phyloP scores from a whole-genome alignment of 2,329 filamentous ascomycete genomes.

The Cryphonectria nitschkei region DNA sequence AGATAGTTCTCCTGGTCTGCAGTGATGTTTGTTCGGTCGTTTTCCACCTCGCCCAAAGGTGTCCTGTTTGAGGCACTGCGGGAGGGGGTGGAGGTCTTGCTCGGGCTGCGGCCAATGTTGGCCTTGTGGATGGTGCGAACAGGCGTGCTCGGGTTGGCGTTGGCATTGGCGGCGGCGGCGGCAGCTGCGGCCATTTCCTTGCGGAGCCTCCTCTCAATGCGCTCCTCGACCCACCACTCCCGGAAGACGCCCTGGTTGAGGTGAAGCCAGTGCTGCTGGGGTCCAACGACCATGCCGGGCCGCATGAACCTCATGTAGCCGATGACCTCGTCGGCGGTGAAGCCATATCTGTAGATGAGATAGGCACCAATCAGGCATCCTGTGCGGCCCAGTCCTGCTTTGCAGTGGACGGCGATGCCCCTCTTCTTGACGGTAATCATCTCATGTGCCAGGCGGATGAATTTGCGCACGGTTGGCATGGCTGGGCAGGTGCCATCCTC shows the following conservation, averaged over 20 bases:
- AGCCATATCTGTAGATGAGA: slow-evolving; percentile 94
- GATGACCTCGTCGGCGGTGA: slow-evolving; percentile 96
- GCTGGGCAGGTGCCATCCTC: slow-evolving; percentile 96
- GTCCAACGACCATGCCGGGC: slow-evolving; percentile 97
- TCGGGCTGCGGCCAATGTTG: slow-evolving; percentile 60
- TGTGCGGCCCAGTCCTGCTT: slow-evolving; percentile 92
- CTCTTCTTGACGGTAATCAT: slow-evolving; percentile 90
- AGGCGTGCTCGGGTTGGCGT: slow-evolving; percentile 58
- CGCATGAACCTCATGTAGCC: slow-evolving; percentile 99
- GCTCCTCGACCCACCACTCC: slow-evolving; percentile 97
- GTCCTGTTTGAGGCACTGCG: slow-evolving; percentile 74
- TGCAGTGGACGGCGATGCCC: slow-evolving; percentile 97
- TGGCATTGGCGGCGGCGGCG: slow-evolving; percentile 42
- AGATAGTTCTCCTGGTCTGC: slow-evolving; percentile 86
- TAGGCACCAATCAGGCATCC: slow-evolving; percentile 97
- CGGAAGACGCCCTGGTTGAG: slow-evolving; percentile 95
- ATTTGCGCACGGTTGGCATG: slow-evolving; percentile 85
- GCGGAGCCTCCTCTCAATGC: slow-evolving; percentile 69
- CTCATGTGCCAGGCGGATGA: slow-evolving; percentile 92
- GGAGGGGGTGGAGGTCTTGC: slow-evolving; percentile 81
- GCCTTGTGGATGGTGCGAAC: slow-evolving; percentile 65
- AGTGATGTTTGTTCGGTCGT: slow-evolving; percentile 67
- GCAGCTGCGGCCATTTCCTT: slow-evolving; percentile 58
- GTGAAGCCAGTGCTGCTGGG: slow-evolving; percentile 98
- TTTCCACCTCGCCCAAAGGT: slow-evolving; percentile 91